phyloP scores from a whole-genome alignment of 139 green algal genomes.

The Astrephomene gubernaculifera region DNA sequence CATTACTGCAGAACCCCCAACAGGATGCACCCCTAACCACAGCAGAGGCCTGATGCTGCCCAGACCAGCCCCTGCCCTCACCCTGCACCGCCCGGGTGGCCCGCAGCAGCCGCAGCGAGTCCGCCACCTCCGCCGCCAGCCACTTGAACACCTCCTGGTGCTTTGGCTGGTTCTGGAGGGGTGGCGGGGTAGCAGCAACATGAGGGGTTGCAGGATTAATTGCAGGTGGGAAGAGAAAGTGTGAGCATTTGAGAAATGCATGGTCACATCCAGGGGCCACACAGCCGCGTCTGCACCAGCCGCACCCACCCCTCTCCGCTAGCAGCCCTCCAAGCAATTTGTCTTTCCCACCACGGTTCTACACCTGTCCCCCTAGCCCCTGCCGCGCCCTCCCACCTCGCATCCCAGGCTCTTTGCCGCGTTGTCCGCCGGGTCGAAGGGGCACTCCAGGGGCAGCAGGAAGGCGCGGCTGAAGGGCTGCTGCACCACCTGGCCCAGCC shows the following conservation, averaged over 20 bases:
- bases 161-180: constrained; percentile 23
- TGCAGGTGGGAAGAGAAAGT: too few relatives aligned
- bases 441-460: constrained; percentile 44
- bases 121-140: constrained; percentile 15
- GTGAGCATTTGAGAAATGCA: too few relatives aligned
- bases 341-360: background rate
- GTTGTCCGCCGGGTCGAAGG: constrained; percentile 52
- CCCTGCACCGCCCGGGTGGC: background rate
- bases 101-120: constrained; percentile 29
- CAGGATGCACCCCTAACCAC: background rate
- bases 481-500: constrained; percentile 39
- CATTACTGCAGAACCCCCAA: too few relatives aligned
- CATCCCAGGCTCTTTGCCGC: constrained; percentile 48
- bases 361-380: background rate
- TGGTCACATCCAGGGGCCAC: too few relatives aligned
- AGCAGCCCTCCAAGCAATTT: background rate
- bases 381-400: background rate
- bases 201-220: background rate
- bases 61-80: background rate
- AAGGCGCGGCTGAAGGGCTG: constrained; percentile 47
- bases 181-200: background rate
- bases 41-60: background rate
- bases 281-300: background rate
- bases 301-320: background rate
- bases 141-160: constrained; percentile 27